phyloP scores from a whole-genome alignment of 495 filamentous ascomycete species.

The Xylaria cubensis region DNA sequence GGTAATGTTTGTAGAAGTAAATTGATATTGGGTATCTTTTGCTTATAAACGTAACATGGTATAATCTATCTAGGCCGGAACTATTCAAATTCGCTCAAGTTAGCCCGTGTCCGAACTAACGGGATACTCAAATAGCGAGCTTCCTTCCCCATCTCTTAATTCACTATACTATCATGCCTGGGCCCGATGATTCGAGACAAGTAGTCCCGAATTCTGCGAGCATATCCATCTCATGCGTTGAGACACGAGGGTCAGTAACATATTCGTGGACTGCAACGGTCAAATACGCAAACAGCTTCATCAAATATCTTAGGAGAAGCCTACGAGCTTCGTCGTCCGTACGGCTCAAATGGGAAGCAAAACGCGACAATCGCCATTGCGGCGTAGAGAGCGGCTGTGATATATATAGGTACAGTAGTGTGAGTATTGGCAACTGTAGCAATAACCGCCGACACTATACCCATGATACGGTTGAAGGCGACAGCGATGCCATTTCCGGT shows the following conservation, averaged over 20 bases:
- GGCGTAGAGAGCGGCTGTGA: constrained; percentile 70
- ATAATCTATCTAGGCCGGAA: background rate
- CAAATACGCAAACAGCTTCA: too few relatives aligned
- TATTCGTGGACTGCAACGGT: background rate
- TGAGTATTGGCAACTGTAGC: constrained; percentile 63
- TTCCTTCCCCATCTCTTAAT: background rate
- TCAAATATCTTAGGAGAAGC: background rate
- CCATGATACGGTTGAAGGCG: constrained; percentile 73
- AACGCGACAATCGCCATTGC: constrained; percentile 67
- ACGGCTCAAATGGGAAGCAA: constrained; percentile 75
- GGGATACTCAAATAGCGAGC: background rate
- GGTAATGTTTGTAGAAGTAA: background rate
- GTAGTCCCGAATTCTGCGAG: background rate
- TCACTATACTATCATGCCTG: too few relatives aligned
- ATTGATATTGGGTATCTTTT: constrained; percentile 1
- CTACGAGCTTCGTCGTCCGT: constrained; percentile 69
- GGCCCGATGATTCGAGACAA: background rate
- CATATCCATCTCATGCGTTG: background rate
- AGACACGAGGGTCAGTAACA: too few relatives aligned
- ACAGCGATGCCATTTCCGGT: constrained; percentile 76
- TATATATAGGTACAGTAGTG: constrained; percentile 69
- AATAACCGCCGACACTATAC: constrained; percentile 72
- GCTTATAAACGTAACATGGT: background rate
- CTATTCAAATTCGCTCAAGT: background rate
- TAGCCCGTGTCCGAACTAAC: background rate